phyloP scores from a whole-genome alignment of 441 rosid genomes.

The Francoa sonchifolia region DNA sequence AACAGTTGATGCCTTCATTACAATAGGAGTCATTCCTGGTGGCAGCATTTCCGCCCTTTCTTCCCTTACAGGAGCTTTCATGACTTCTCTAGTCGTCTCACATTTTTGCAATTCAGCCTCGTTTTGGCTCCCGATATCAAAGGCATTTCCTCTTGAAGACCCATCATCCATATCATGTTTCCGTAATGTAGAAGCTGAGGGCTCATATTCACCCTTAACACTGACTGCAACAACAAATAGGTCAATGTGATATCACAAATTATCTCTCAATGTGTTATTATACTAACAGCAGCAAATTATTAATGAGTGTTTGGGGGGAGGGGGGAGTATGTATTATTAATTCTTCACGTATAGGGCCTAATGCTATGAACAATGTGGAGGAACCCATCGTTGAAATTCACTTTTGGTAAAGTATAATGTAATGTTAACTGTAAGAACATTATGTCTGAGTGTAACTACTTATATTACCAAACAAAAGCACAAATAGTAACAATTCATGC shows the following conservation, averaged over 20 bases:
- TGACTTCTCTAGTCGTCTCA: conserved; percentile 2
- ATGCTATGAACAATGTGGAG: too few species aligned
- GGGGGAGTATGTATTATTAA: too few species aligned
- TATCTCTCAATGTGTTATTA: too few species aligned
- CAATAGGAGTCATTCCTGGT: conserved; percentile 4
- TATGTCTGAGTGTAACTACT: too few species aligned
- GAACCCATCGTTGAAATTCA: too few species aligned
- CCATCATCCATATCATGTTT: conserved; percentile 1
- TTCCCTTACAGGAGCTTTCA: background rate
- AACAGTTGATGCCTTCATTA: conserved; percentile 9
- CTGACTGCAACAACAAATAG: conserved; percentile 12
- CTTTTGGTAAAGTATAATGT: too few species aligned
- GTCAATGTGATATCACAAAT: background rate
- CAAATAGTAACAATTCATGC: too few species aligned
- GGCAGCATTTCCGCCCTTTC: conserved; percentile 7
- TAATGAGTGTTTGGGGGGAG: too few species aligned
- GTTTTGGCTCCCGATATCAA: background rate
- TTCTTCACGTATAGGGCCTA: too few species aligned
- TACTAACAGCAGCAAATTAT: too few species aligned
- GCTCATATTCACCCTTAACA: background rate
- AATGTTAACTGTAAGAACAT: too few species aligned
- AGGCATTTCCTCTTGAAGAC: background rate
- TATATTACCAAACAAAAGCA: too few species aligned
- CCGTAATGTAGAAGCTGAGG: conserved; percentile 2
- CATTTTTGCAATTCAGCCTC: conserved; percentile 5